phyloP scores from a whole-genome alignment of 2,329 filamentous ascomycete genomes.

The Arthrobotrys conoides region DNA sequence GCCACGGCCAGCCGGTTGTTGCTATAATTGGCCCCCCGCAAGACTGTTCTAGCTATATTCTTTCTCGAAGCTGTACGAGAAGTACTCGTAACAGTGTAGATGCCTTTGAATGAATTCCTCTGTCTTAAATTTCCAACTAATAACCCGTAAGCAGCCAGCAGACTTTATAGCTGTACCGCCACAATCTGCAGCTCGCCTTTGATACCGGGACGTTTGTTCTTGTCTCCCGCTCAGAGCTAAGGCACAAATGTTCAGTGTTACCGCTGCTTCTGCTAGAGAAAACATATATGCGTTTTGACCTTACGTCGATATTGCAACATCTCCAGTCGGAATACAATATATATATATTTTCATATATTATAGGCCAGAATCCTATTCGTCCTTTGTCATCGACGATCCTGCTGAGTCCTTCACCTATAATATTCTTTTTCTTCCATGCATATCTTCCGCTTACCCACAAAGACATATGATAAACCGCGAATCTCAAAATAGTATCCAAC shows the following conservation, averaged over 20 bases:
- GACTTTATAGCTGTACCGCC: constrained; percentile 2
- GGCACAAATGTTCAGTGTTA: background rate
- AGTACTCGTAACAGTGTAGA: background rate
- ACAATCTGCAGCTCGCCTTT: background rate
- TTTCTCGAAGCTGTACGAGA: background rate
- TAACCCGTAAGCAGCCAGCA: background rate
- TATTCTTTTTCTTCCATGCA: background rate
- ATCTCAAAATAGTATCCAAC: constrained; percentile 33
- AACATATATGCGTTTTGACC: background rate
- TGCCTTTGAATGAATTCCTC: background rate
- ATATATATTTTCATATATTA: too few species aligned
- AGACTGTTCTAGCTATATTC: background rate
- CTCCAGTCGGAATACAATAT: background rate
- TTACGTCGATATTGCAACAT: background rate
- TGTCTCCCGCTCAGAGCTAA: background rate
- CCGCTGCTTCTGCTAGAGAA: too few species aligned
- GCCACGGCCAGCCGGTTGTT: background rate
- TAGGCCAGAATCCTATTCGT: too few species aligned
- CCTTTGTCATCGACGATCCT: constrained; percentile 16
- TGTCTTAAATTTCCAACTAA: background rate
- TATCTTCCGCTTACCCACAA: constrained; percentile 3
- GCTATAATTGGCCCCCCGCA: constrained; percentile 8
- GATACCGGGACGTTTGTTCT: background rate
- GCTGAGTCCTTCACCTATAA: background rate
- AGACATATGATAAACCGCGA: constrained; percentile 3